Evolutionary conservation across 2,329 filamentous ascomycete genomes (phyloP), one percentile per base, ranked within the genome.

Genomic region (Diaporthe helianthi): DNA sequence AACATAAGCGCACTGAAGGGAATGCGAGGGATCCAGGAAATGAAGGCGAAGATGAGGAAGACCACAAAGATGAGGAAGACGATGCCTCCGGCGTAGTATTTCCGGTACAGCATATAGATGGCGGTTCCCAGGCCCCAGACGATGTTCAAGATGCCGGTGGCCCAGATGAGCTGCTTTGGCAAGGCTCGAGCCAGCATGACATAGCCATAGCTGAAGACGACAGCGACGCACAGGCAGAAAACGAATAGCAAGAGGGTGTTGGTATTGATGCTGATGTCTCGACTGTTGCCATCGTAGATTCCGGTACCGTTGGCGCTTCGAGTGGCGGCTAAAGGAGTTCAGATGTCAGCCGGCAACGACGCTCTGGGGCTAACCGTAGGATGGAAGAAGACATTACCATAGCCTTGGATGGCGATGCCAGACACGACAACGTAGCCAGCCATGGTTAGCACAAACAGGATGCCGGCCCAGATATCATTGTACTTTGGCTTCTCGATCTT

Each of bases 1-100:
- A 98, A 86, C 93, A 98, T 97, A 71, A 98, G 83, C 0, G 93
- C 93, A 10, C 92, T 94, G 79, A 97, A 98, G 0, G 94, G 95
- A 70, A 98, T 98, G 64, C 94, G 87, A 22, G 88, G 90, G 67
- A 95, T 95, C 94, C 95, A 98, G 61, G 88, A 91, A 76, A 92
- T 90, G 82, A 98, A 98, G 77, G 90, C 93, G 76, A 97, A 85
- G 68, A 93, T 87, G 70, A 91, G 87, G 80, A 97, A 94, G 58
- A 92, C 80, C n/a, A 88, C 85, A 76, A 98, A 97, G 68, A 97
- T 77, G 17, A 97, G 83, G 79, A 96, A 97, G 0, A 97, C 90
- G 49, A 98, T 95, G 44, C 93, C 95, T 13, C 92, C 94, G 8
- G 90, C 92, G 81, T 90, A 97, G 78, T 95, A 93, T 69, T 87